A percentile compares a stretch with the other conserved stretches of the same genome.
Evolutionary conservation across 148 eudicot species (phyloP).

Genomic region (Rhododendron molle): DNA sequence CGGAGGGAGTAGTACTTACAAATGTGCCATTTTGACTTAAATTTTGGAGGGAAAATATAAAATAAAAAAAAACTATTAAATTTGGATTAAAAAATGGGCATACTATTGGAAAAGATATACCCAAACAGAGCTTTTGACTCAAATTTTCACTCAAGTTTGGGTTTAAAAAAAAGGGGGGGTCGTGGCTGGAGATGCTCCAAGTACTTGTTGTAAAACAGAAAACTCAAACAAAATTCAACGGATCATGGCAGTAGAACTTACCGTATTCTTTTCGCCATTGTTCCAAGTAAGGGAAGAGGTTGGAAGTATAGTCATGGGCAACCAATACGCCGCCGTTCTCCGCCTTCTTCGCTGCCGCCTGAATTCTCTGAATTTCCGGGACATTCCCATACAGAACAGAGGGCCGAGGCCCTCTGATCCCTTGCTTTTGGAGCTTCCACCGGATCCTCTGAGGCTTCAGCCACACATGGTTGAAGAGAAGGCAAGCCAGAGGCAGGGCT

Average conservation of each 20-base stretch:
- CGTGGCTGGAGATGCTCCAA: neutral
- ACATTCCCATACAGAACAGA: constrained; percentile 58
- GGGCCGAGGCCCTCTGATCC: constrained; percentile 68
- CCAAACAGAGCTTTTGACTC: neutral
- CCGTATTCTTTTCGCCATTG: constrained; percentile 72
- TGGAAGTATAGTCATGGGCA: constrained; percentile 64
- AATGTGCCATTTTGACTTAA: neutral
- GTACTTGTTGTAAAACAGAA: neutral
- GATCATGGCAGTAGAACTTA: neutral
- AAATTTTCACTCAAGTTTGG: neutral
- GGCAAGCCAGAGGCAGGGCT: neutral
- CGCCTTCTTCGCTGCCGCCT: constrained; percentile 19
- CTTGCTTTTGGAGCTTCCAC: constrained; percentile 45
- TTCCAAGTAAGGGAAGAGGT: constrained; percentile 77
- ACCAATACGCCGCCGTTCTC: constrained; percentile 27
- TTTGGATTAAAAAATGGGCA: too few species aligned
- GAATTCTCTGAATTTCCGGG: constrained; percentile 58
- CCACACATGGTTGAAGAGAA: constrained; percentile 27
- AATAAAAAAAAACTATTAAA: too few species aligned
- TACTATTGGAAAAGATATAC: too few species aligned
- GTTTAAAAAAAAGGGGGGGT: too few species aligned
- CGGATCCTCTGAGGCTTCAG: constrained; percentile 26
- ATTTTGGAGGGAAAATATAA: neutral
- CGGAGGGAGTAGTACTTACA: too few species aligned
- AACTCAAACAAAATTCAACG: neutral